Conservation (phyloP, 164 flowering plant species). For the Akebia trifoliata region DNA sequence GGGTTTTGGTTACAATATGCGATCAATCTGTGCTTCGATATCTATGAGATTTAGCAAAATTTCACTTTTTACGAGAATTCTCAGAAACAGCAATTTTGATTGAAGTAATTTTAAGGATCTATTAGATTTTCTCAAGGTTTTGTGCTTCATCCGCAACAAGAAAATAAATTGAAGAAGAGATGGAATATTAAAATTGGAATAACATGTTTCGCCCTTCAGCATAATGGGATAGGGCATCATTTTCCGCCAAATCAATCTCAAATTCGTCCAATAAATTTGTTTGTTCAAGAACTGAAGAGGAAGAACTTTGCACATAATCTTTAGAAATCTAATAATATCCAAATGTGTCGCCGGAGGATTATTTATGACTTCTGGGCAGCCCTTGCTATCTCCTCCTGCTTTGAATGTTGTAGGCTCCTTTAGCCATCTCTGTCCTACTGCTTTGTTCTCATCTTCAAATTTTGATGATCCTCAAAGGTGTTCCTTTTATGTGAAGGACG, state of each 20-base stretch:
- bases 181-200: background rate
- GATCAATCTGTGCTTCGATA: background rate
- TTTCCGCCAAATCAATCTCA: constrained; percentile 9
- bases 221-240: constrained; percentile 9
- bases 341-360: constrained; percentile 32
- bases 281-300: constrained; percentile 20
- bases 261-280: constrained; percentile 16
- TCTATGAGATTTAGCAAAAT: background rate
- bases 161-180: background rate
- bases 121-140: background rate
- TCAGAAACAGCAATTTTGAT: background rate
- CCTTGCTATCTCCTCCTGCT: constrained; percentile 33
- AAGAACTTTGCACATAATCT: background rate
- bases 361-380: constrained; percentile 55
- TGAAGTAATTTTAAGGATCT: too few relatives aligned
- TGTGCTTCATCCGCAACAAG: background rate
- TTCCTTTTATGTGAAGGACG: constrained; percentile 22
- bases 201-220: constrained; percentile 1
- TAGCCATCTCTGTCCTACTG: constrained; percentile 27
- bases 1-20: background rate
- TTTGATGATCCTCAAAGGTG: constrained; percentile 24
- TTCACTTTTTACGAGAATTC: background rate
- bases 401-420: constrained; percentile 20
- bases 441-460: constrained; percentile 31
- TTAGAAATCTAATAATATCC: background rate